Conservation (phyloP, 495 filamentous ascomycete genomes). For the Bathelium albidoporum region DNA sequence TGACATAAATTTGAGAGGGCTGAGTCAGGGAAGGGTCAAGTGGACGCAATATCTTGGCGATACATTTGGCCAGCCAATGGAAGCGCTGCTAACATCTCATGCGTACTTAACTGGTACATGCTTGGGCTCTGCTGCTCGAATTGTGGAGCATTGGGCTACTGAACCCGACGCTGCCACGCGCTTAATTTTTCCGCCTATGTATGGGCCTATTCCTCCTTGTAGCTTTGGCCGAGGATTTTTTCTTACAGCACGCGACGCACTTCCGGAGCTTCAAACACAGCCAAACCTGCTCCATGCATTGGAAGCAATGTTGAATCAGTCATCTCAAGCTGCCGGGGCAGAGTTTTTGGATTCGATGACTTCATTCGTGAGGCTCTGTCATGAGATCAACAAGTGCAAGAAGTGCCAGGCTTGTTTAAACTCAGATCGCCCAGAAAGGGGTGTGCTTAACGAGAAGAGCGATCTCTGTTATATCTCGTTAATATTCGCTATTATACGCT, state of each 20-base stretch:
- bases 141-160: background rate
- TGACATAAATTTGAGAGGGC: background rate
- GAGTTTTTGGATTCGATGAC: background rate
- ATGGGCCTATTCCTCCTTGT: background rate
- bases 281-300: background rate
- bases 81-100: background rate
- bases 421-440: too few relatives aligned
- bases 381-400: too few relatives aligned
- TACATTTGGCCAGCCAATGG: background rate
- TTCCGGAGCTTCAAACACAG: background rate
- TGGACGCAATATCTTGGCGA: background rate
- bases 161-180: background rate
- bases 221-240: background rate
- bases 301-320: background rate
- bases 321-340: background rate
- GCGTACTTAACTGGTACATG: background rate
- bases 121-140: background rate
- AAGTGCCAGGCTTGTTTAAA: too few relatives aligned
- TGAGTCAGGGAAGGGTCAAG: background rate
- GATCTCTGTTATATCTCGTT: too few relatives aligned
- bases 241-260: background rate
- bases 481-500: too few relatives aligned
- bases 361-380: background rate
- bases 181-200: too few relatives aligned
- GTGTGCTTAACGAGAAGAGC: too few relatives aligned